Base-by-base conservation (phyloP, 2,329 filamentous ascomycete species). In the Botrytis porri region DNA sequence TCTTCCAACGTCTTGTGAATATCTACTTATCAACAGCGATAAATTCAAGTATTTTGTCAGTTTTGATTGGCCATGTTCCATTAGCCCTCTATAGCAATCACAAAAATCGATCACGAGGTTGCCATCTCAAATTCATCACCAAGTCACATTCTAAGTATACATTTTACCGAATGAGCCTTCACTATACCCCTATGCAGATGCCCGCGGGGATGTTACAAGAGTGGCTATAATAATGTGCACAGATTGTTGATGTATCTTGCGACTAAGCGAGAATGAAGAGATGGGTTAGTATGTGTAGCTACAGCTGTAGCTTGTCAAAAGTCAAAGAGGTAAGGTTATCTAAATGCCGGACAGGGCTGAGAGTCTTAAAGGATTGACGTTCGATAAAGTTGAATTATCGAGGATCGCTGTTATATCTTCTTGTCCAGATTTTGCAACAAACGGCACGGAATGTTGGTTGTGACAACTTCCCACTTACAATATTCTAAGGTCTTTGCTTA, bases 1-100 rank as follows among this genome's bases (percentile, higher is more conserved):
- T 62, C 16, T 41, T 62, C 25, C 7, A 25, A 25, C 5, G 7
- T 4, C 10, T 5, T 14, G 8, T 22, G n/a, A 1, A 25, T 3
- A 37, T 25, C 2, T 25, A 35, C 5, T 2, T n/a, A 37, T n/a
- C 5, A 54, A 29, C 2, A 29, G 25, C 25, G 22, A 61, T 25
- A 4, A 37, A 2, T 22, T 3, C 4, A 35, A 35, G 20, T 29
- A 54, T 29, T 29, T 29, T 14, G 12, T 29, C 51, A 29, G 1
- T 32, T 16, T 6, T 18, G 0, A 29, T 7, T 0, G 12, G 6
- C 3, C 10, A n/a, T 9, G 6, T 54, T 29, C 1, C 51, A 29
- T 2, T 3, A 18, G 2, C n/a, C 29, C 14, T 16, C 18, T 4
- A 29, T 29, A 6, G 1, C 39, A 5, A 8, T 16, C 3, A 2